phyloP scores from a whole-genome alignment of 352 stramenopile species.

The Globisporangium yorkense region DNA sequence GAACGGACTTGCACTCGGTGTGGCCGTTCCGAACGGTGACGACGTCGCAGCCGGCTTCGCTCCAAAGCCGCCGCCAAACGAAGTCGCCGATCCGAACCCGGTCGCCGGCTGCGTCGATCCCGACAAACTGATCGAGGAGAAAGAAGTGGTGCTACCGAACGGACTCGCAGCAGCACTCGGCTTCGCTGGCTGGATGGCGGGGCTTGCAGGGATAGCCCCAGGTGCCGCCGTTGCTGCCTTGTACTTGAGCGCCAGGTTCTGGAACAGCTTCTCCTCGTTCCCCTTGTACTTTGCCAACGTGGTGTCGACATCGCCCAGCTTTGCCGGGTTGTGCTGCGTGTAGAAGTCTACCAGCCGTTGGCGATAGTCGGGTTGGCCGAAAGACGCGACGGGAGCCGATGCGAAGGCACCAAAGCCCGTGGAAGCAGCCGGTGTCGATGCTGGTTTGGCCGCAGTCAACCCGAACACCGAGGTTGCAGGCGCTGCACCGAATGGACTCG shows the following conservation, averaged over 20 bases:
- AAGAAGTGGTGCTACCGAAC: constrained; percentile 56
- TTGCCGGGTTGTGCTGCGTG: constrained; percentile 87
- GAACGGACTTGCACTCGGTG: constrained; percentile 20
- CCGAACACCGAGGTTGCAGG: constrained; percentile 8
- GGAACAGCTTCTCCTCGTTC: constrained; percentile 74
- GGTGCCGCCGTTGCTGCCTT: constrained; percentile 17
- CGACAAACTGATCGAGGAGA: constrained; percentile 27
- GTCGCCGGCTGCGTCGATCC: constrained; percentile 10
- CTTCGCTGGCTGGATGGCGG: constrained; percentile 31
- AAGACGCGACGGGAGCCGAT: constrained; percentile 14
- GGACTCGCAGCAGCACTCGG: constrained; percentile 39
- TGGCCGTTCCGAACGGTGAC: constrained; percentile 40
- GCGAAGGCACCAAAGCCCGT: constrained; percentile 14
- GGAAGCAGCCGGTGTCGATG: constrained; percentile 3
- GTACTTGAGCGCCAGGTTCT: constrained; percentile 70
- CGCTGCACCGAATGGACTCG: constrained; percentile 25
- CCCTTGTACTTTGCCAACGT: constrained; percentile 89
- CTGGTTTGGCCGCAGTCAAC: constrained; percentile 3
- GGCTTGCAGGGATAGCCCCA: constrained; percentile 22
- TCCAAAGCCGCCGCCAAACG: constrained; percentile 32
- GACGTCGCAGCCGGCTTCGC: constrained; percentile 17
- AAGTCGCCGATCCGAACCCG: constrained; percentile 35
- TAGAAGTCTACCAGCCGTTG: constrained; percentile 88
- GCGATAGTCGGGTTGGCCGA: constrained; percentile 45
- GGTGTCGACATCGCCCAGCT: constrained; percentile 81